Evolutionary conservation across 192 early-diverging fungal species (phyloP).

Genomic region (Globomyces pollinis-pini): DNA sequence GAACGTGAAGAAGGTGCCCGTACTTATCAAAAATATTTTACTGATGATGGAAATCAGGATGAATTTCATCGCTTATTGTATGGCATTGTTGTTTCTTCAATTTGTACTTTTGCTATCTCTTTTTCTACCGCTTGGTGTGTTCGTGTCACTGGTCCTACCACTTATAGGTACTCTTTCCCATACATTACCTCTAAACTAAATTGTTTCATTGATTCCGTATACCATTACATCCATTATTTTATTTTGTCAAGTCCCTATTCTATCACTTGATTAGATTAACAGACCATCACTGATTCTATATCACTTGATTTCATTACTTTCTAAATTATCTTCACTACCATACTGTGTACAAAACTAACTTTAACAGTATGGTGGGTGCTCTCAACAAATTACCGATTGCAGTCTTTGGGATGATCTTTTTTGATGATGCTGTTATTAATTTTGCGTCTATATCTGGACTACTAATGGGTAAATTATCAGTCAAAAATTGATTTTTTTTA

Average conservation of each 20-base stretch:
- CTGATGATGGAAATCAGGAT: conserved; percentile 11
- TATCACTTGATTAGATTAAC: too few species aligned
- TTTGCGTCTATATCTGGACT: conserved; percentile 79
- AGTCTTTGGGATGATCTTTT: conserved; percentile 89
- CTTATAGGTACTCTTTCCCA: conserved; percentile 48
- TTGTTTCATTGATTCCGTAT: too few species aligned
- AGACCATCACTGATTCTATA: conserved; percentile 11
- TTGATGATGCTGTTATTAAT: conserved; percentile 75
- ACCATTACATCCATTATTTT: too few species aligned
- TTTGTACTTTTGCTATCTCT: conserved; percentile 84
- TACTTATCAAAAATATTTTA: conserved; percentile 27
- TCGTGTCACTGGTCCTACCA: conserved; percentile 52
- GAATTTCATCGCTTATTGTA: conserved; percentile 36
- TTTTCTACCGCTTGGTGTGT: conserved; percentile 80
- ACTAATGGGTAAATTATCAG: conserved; percentile 67
- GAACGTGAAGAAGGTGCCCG: conserved; percentile 20
- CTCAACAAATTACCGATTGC: conserved; percentile 98
- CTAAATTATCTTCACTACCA: too few species aligned
- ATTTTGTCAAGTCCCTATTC: too few species aligned
- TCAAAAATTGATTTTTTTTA: background rate
- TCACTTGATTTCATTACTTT: conserved; percentile 4
- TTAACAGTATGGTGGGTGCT: conserved; percentile 82
- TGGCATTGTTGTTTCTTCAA: conserved; percentile 70
- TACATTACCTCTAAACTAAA: background rate
- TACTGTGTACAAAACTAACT: too few species aligned